A percentile compares a stretch with the other conserved stretches of the same genome.
These are phyloP conservation scores for Alternaria postmessia DNA, from an alignment of 2,329 filamentous ascomycete species.

Conservation along the genomic window DNA sequence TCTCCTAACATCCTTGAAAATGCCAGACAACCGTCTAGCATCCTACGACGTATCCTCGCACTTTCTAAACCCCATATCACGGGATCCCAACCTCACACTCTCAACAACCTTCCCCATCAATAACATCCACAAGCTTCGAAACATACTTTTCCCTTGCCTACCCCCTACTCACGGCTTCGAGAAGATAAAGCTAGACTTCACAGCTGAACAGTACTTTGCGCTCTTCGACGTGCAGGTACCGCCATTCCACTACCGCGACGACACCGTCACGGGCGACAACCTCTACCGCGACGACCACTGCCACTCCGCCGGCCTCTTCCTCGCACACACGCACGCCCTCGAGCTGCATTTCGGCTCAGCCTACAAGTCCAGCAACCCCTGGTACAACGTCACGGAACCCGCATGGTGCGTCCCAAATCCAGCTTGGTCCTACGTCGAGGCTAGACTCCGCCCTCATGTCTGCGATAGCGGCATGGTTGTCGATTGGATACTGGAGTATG, in stretches of 20 bases:
- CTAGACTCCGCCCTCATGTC: not conserved
- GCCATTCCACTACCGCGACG: slow-evolving; percentile 16
- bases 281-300: not conserved
- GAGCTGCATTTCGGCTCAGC: slow-evolving; percentile 12
- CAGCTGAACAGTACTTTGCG: slow-evolving; percentile 14
- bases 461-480: not conserved
- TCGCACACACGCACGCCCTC: slow-evolving; percentile 13
- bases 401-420: not conserved
- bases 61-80: not conserved
- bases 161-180: slow-evolving; percentile 17
- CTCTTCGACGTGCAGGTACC: slow-evolving; percentile 22
- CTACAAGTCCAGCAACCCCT: slow-evolving; percentile 11
- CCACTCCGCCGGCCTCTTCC: slow-evolving; percentile 8
- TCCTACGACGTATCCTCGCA: not conserved
- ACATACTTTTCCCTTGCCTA: not conserved
- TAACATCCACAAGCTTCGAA: not conserved
- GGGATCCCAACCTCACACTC: not conserved
- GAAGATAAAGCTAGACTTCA: slow-evolving; percentile 21
- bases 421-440: not conserved
- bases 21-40: not conserved
- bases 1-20: not conserved
- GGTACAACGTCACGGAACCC: slow-evolving; percentile 5
- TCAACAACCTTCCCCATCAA: not conserved
- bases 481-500: not conserved
- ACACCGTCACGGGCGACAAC: not conserved